Conservation (phyloP, 2,329 filamentous ascomycete species). For the Neoarthrinium moseri region DNA sequence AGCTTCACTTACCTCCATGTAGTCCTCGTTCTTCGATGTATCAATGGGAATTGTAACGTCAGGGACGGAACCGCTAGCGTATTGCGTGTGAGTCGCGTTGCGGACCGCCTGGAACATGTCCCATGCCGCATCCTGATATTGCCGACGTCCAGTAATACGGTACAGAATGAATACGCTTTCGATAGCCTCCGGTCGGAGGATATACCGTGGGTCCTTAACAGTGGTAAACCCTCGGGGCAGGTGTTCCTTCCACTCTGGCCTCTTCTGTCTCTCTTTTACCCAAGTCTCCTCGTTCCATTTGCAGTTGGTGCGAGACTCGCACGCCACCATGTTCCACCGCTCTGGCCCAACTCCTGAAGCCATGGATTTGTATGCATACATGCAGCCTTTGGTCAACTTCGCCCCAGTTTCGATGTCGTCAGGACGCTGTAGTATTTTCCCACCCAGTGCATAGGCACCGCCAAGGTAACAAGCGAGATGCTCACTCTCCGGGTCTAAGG, state of each 20-base stretch:
- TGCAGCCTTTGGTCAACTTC: conserved; percentile 61
- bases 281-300: conserved; percentile 23
- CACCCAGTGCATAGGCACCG: conserved; percentile 67
- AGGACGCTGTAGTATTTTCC: conserved; percentile 55
- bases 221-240: conserved; percentile 56
- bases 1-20: conserved; percentile 26
- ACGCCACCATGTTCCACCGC: conserved; percentile 48
- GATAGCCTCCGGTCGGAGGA: conserved; percentile 31
- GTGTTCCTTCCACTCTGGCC: conserved; percentile 24
- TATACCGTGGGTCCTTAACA: conserved; percentile 33
- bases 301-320: conserved; percentile 32
- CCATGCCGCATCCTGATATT: conserved; percentile 28
- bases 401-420: conserved; percentile 55
- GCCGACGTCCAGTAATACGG: conserved; percentile 24
- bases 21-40: conserved; percentile 41
- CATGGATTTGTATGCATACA: conserved; percentile 59
- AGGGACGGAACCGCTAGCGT: conserved; percentile 24
- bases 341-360: conserved; percentile 63
- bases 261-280: conserved; percentile 18
- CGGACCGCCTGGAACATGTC: conserved; percentile 27
- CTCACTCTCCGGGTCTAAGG: conserved; percentile 37
- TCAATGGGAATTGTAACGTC: conserved; percentile 45
- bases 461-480: conserved; percentile 72
- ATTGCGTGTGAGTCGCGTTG: conserved; percentile 22
- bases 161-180: conserved; percentile 32